A percentile compares a stretch with the other conserved stretches of the same genome.
These are phyloP conservation scores for Acanthamoeba royreba DNA, from an alignment of 208 protist genomes.

Conservation along the genomic window DNA sequence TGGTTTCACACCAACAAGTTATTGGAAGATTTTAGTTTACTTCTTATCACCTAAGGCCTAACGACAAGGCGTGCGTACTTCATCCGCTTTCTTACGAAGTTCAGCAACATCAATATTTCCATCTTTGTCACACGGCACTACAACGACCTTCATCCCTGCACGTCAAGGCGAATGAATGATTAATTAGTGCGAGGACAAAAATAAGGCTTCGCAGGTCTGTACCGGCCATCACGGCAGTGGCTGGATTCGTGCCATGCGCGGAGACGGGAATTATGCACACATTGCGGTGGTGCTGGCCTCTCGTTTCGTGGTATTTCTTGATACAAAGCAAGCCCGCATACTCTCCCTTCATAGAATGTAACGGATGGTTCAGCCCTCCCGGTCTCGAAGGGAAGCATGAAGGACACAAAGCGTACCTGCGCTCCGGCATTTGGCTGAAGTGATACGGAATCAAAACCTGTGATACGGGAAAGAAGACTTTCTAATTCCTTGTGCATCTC, in stretches of 20 bases:
- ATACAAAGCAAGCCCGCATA: conserved; percentile 92
- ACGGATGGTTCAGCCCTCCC: too few species aligned
- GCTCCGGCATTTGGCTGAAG: too few species aligned
- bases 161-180: too few species aligned
- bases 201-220: conserved; percentile 73
- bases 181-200: background rate
- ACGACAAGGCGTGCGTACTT: background rate
- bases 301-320: conserved; percentile 69
- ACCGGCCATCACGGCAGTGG: conserved; percentile 91
- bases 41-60: background rate
- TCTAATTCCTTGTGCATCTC: too few species aligned
- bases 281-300: conserved; percentile 86
- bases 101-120: conserved; percentile 93
- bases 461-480: too few species aligned
- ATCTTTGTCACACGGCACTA: conserved; percentile 88
- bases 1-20: background rate
- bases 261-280: conserved; percentile 95
- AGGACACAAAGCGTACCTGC: too few species aligned
- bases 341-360: conserved; percentile 86
- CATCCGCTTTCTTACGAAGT: conserved; percentile 85
- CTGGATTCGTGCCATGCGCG: conserved; percentile 98
- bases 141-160: conserved; percentile 81
- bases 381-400: too few species aligned
- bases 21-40: background rate
- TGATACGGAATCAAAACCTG: too few species aligned